Conservation (phyloP, 1,284 basidiomycete species). For the Rhodotorula mucilaginosa region DNA sequence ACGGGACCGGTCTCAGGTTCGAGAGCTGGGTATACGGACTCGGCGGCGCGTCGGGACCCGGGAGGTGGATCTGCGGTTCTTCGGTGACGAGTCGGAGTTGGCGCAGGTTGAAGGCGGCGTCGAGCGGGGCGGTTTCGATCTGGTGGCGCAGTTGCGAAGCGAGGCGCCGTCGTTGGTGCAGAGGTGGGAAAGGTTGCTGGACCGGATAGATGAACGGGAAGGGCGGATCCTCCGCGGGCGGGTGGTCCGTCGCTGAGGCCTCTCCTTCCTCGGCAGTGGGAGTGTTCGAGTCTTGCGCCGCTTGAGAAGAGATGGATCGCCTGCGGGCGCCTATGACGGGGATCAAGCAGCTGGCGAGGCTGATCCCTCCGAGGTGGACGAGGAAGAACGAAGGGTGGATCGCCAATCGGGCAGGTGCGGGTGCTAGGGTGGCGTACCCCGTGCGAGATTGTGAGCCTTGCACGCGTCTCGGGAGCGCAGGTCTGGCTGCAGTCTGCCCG, state of each 20-base stretch:
- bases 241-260: background rate
- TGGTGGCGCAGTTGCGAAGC: conserved; percentile 18
- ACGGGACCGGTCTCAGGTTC: conserved; percentile 27
- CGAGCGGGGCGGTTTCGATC: conserved; percentile 56
- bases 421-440: conserved; percentile 11
- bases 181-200: conserved; percentile 20
- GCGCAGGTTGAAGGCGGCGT: conserved; percentile 52
- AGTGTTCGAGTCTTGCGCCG: background rate
- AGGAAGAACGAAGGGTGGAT: conserved; percentile 29
- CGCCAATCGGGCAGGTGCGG: background rate
- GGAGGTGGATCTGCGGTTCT: conserved; percentile 21
- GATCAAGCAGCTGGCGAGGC: conserved; percentile 24
- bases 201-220: conserved; percentile 4
- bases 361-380: conserved; percentile 32
- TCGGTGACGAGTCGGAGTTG: conserved; percentile 34
- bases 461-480: background rate
- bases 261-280: background rate
- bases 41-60: background rate
- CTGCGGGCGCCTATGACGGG: conserved; percentile 23
- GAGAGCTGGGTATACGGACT: conserved; percentile 3
- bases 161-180: conserved; percentile 16
- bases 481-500: background rate
- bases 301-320: background rate
- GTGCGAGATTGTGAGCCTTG: background rate
- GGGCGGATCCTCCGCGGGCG: conserved; percentile 4